Evolutionary conservation across 202 grass and related monocot genomes (phyloP), one percentile per base, ranked within the genome.

Genomic region (Setaria italica): DNA sequence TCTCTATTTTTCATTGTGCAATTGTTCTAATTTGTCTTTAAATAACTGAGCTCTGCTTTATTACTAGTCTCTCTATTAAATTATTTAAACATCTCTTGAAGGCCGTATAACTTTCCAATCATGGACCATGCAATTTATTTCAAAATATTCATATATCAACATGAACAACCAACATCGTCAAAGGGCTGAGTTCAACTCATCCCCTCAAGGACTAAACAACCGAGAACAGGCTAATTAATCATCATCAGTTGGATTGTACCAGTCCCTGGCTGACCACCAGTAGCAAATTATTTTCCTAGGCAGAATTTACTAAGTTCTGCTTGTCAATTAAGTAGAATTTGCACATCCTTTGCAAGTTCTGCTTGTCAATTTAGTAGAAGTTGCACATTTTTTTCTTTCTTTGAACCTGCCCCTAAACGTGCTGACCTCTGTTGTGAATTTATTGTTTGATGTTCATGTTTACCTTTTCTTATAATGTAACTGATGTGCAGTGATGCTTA

Each of bases 141-240:
- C 0, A 37, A 45, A 30, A 55, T 19, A 42, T 32, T 12, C n/a
- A 67, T 67, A 19, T 43, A 32, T 41, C 29, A 43, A 83, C 17
- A 63, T 83, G 81, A 12, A 29, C 60, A 21, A 50, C 70, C 19
- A 63, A 37, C 30, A 64, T 15, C 45, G 41, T 64, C 42, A 72
- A 83, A 53, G 16, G 39, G 15, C n/a, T 78, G 39, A 12, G 29
- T 65, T 64, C 12, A 65, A 64, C 7, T 84, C 33, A 54, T 65
- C 57, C 58, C 65, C 65, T 74, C 12, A 39, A 49, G 32, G 30
- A 45, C 13, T 74, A 25, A 53, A 37, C 9, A 74, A 74, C 57
- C 30, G 8, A 75, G 33, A 75, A 73, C 3, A 50, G 11, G 15
- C 5, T 46, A 74, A n/a, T 65, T 84, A 62, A 30, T 65, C 46